Evolutionary conservation across 2,329 filamentous ascomycete genomes (phyloP), one percentile per base, ranked within the genome.

Genomic region (Beauveria asiatica): DNA sequence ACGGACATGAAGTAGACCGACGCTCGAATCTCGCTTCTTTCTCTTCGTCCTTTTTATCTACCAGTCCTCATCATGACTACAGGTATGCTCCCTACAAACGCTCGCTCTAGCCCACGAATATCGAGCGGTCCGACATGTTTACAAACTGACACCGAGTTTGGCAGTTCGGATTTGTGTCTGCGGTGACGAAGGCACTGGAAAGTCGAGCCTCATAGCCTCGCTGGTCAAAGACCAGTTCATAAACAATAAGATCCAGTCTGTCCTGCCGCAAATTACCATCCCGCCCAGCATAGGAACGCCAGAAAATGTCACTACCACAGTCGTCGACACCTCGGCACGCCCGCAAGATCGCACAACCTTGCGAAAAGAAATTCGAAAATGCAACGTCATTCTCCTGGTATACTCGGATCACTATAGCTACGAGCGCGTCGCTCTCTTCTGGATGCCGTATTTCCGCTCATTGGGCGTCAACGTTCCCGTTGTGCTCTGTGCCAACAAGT

Each of bases 321-420:
- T 99, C 68, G 91, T 99, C 77, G 94, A 99, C 74, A 99, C 94
- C 37, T 97, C 93, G 39, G 92, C 94, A 42, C 84, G 96, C 10
- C 94, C 94, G 1, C 92, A 97, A 73, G 93, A 99, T 71, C 87
- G 94, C 66, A 90, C 88, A 62, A 92, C 87, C 19, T 80, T 99
- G 62, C 88, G 92, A 63, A 94, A 94, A 72, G 94, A 97, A 76
- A 92, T 99, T 63, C 87, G 94, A 65, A 97, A 97, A 74, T 94
- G 89, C 69, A 99, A 97, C 72, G 93, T 97, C 66, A 97, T 99
- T 65, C 81, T 97, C 19, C 84, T 99, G 48, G 92, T 99, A 59
- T 99, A 99, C 74, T 92, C 92, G 65, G 94, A 99, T 73, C 93
- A 97, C 75, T 99, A 99, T 78, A 97, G 92, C 80, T 99, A 97